phyloP scores from a whole-genome alignment of 1,284 basidiomycete species.

The Dichomitus squalens region DNA sequence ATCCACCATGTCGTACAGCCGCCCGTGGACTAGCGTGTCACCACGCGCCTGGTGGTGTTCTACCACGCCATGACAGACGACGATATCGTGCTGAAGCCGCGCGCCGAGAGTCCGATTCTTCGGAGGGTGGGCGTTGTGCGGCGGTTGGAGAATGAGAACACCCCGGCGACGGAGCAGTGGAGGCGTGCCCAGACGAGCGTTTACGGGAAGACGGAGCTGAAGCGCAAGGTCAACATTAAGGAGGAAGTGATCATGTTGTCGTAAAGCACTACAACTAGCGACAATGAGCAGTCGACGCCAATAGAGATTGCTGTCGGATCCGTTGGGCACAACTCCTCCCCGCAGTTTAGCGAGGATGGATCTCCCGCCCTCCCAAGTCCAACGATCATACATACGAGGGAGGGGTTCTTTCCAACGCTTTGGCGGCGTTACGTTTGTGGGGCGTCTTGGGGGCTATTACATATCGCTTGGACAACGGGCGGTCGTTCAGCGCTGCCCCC shows the following conservation, averaged over 20 bases:
- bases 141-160: conserved; percentile 30
- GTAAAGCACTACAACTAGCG: conserved; percentile 51
- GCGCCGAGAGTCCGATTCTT: conserved; percentile 32
- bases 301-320: too few species aligned
- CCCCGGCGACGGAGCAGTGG: conserved; percentile 44
- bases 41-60: conserved; percentile 44
- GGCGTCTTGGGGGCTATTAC: too few species aligned
- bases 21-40: conserved; percentile 48
- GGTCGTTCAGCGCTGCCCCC: too few species aligned
- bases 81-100: conserved; percentile 31
- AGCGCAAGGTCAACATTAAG: conserved; percentile 39
- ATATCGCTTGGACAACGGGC: too few species aligned
- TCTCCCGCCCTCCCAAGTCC: too few species aligned
- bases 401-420: too few species aligned
- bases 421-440: too few species aligned
- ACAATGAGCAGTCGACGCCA: too few species aligned
- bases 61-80: conserved; percentile 44
- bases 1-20: conserved; percentile 49
- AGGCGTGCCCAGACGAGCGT: conserved; percentile 38
- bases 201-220: conserved; percentile 41
- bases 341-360: too few species aligned
- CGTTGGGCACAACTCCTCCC: too few species aligned
- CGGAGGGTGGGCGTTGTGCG: conserved; percentile 34
- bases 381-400: too few species aligned
- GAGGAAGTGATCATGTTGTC: conserved; percentile 44